Evolutionary conservation across 306 rosid species (phyloP).

Genomic region (Begonia loranthoides): DNA sequence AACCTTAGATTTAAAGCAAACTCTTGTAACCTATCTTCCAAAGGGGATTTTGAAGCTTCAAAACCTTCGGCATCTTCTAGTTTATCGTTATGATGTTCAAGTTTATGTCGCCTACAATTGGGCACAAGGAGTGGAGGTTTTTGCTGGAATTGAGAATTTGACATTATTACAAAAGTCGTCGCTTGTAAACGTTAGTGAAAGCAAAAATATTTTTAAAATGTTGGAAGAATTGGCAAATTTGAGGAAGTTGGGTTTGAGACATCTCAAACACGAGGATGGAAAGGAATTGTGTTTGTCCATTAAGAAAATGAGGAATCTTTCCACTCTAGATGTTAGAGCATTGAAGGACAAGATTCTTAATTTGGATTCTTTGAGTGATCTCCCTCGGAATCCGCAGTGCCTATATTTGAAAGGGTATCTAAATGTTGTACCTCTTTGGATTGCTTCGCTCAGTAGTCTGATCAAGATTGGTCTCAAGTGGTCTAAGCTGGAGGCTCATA

Average conservation of each 20-base stretch:
- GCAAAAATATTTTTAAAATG: neutral
- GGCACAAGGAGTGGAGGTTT: neutral
- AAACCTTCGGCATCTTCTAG: slow-evolving; percentile 6
- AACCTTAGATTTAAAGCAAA: slow-evolving; percentile 10
- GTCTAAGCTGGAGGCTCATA: no score
- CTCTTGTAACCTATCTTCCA: slow-evolving; percentile 6
- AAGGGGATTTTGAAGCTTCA: neutral
- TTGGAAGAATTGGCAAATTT: neutral
- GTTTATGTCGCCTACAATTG: neutral
- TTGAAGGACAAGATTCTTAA: slow-evolving; percentile 2
- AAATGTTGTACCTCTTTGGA: neutral
- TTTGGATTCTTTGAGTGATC: neutral
- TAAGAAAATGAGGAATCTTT: neutral
- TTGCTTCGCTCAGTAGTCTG: neutral
- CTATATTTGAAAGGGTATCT: neutral
- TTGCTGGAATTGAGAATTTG: slow-evolving; percentile 1
- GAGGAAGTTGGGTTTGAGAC: neutral
- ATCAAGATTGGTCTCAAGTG: slow-evolving; percentile 3
- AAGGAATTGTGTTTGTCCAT: neutral
- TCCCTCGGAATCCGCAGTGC: neutral
- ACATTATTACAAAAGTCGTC: slow-evolving; percentile 4
- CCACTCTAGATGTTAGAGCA: slow-evolving; percentile 4
- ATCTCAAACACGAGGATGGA: neutral
- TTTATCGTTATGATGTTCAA: neutral
- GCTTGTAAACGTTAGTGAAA: neutral